phyloP scores from a whole-genome alignment of 1,284 basidiomycete species.

The Ceratobasidium theobromae region DNA sequence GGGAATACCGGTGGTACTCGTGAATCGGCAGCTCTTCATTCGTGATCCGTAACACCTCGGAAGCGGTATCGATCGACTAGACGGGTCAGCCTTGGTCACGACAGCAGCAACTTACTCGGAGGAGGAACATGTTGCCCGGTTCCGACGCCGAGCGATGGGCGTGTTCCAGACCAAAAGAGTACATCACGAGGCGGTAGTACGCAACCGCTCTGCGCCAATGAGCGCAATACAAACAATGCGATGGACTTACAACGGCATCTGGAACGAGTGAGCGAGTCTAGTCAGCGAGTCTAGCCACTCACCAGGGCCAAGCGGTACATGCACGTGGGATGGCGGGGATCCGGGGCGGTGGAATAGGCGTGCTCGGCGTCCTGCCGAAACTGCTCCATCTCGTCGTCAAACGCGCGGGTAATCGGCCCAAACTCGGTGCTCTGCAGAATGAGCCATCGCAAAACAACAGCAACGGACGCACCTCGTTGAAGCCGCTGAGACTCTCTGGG shows the following conservation, averaged over 20 bases:
- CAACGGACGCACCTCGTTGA: conserved; percentile 69
- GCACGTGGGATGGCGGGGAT: conserved; percentile 41
- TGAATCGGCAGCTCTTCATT: conserved; percentile 65
- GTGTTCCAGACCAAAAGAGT: conserved; percentile 81
- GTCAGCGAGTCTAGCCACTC: conserved; percentile 24
- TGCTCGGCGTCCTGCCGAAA: conserved; percentile 66
- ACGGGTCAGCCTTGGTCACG: not conserved
- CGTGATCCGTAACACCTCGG: conserved; percentile 64
- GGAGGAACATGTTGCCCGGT: conserved; percentile 65
- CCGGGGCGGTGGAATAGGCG: conserved; percentile 59
- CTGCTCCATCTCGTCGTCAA: conserved; percentile 58
- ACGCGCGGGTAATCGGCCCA: conserved; percentile 58
- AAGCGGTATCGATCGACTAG: conserved; percentile 71
- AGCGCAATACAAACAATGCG: conserved; percentile 36
- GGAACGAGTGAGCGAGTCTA: conserved; percentile 14
- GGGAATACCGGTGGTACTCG: conserved; percentile 78
- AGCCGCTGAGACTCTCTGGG: conserved; percentile 61
- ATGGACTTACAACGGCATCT: conserved; percentile 69
- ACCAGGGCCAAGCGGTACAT: conserved; percentile 46
- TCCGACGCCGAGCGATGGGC: conserved; percentile 67
- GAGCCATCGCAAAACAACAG: too few relatives aligned
- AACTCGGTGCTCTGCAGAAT: conserved; percentile 74
- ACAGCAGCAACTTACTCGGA: conserved; percentile 51
- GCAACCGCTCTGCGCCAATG: conserved; percentile 57
- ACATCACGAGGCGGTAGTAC: conserved; percentile 80